Percentiles rank a stretch among this genome's conserved stretches.
Evolutionary conservation across 2,329 filamentous ascomycete genomes (phyloP).

Genomic region (Neurospora sp.): DNA sequence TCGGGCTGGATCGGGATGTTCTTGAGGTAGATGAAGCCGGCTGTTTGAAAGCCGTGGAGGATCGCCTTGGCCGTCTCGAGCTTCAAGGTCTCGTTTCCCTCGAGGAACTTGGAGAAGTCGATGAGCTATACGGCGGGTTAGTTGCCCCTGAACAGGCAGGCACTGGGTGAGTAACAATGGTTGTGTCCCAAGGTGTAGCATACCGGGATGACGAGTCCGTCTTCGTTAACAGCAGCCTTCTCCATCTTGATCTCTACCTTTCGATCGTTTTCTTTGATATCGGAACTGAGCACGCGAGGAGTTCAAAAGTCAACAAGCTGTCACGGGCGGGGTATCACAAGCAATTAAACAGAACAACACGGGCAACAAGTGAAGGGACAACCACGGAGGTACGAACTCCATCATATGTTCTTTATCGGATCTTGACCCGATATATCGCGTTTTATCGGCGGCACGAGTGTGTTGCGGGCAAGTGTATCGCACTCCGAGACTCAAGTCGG

Average conservation of each 20-base stretch:
- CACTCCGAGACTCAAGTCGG: background rate
- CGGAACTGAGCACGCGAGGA: background rate
- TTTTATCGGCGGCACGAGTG: background rate
- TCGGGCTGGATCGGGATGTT: slow-evolving; percentile 61
- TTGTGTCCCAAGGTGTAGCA: background rate
- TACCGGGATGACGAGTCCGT: slow-evolving; percentile 23
- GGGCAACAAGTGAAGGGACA: background rate
- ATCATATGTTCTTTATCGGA: background rate
- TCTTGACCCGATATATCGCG: background rate
- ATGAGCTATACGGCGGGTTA: slow-evolving; percentile 47
- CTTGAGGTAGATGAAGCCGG: slow-evolving; percentile 82
- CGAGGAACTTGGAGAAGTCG: slow-evolving; percentile 65
- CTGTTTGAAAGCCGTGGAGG: slow-evolving; percentile 69
- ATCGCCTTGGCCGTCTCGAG: slow-evolving; percentile 59
- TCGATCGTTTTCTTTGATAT: background rate
- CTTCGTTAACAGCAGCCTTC: slow-evolving; percentile 22
- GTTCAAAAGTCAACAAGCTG: background rate
- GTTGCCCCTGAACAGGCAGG: background rate
- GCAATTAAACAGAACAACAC: background rate
- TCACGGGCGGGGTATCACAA: background rate
- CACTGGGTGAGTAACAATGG: background rate
- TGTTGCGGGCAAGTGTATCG: background rate
- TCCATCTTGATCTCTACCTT: slow-evolving; percentile 18
- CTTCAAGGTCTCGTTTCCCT: slow-evolving; percentile 50
- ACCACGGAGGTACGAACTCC: background rate